A percentile compares a stretch with the other conserved stretches of the same genome.
These are phyloP conservation scores for Akanthomyces lecanii DNA, from an alignment of 2,329 filamentous ascomycete genomes.

Conservation along the genomic window DNA sequence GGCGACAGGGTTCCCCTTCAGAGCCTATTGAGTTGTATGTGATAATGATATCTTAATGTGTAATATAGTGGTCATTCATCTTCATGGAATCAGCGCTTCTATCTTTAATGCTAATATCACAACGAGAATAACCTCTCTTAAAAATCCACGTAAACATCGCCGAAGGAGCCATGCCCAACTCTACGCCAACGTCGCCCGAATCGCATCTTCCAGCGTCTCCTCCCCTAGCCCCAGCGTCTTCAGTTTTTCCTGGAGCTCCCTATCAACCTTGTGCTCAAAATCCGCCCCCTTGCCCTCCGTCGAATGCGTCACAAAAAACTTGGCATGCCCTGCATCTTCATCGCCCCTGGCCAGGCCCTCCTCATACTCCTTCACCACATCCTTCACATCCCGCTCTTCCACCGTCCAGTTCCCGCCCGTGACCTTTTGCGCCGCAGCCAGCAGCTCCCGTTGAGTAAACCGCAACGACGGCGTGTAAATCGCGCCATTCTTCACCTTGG, in stretches of 20 bases:
- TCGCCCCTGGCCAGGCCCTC: background rate
- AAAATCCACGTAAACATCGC: background rate
- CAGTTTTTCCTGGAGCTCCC: background rate
- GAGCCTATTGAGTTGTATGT: too few relatives aligned
- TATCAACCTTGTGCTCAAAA: constrained; percentile 28
- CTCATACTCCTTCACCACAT: background rate
- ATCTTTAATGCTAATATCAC: too few relatives aligned
- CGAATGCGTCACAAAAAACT: constrained; percentile 28
- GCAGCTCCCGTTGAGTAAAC: constrained; percentile 27
- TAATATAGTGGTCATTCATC: too few relatives aligned
- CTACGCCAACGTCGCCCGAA: background rate
- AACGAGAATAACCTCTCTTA: background rate
- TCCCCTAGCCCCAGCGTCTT: background rate
- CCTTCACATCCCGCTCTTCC: constrained; percentile 10
- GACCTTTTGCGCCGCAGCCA: constrained; percentile 28
- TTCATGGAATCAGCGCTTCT: too few relatives aligned
- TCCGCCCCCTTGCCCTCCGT: constrained; percentile 30
- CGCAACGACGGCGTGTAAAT: constrained; percentile 33
- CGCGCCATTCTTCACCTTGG: constrained; percentile 27
- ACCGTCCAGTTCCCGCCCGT: constrained; percentile 26
- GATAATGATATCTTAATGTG: too few relatives aligned
- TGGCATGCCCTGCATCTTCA: constrained; percentile 16
- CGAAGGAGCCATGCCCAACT: background rate
- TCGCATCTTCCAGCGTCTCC: background rate
- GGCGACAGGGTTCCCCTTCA: too few relatives aligned